Percentiles rank a stretch among this genome's conserved stretches.
Conservation (phyloP, 2,329 filamentous ascomycete species). For the Colletotrichum cuscutae region DNA sequence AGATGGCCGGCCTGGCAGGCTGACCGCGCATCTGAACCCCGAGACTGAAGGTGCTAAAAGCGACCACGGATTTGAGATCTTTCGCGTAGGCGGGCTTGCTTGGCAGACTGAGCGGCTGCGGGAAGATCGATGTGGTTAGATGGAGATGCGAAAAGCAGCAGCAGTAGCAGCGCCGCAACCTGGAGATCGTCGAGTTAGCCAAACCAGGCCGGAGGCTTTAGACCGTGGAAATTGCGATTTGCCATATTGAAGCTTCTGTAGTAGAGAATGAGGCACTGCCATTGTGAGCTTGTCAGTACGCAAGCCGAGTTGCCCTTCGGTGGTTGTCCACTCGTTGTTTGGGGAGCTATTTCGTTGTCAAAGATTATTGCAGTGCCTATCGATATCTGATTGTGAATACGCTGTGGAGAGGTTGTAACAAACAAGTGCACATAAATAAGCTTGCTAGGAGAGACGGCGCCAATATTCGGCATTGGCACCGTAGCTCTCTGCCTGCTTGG, state of each 20-base stretch:
- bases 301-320: background rate
- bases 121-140: background rate
- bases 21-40: background rate
- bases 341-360: background rate
- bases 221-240: background rate
- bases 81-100: background rate
- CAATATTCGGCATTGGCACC: background rate
- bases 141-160: background rate
- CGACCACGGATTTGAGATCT: background rate
- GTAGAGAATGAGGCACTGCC: background rate
- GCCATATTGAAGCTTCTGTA: background rate
- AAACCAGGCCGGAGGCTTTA: background rate
- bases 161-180: background rate
- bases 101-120: background rate
- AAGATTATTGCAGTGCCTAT: background rate
- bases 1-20: slow-evolving; percentile 3
- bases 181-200: background rate
- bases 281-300: background rate
- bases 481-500: background rate
- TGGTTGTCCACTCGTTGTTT: background rate
- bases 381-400: background rate
- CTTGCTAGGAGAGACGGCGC: background rate
- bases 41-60: background rate
- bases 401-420: background rate
- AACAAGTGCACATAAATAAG: background rate